phyloP scores from a whole-genome alignment of 129 eudicot genomes.

The Saussurea involucrata region DNA sequence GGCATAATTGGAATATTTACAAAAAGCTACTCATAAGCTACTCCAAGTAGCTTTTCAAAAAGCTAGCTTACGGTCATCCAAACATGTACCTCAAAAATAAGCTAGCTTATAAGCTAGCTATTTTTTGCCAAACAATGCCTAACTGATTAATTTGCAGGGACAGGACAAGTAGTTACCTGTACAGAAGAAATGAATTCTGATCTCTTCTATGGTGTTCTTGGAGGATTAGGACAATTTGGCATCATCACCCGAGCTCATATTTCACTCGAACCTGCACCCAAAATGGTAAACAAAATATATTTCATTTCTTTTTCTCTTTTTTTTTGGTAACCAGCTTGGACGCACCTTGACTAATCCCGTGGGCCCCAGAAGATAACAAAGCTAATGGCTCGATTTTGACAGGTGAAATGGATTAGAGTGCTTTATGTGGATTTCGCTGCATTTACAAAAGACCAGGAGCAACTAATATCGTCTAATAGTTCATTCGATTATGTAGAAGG shows the following conservation, averaged over 20 bases:
- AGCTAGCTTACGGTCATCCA: no score
- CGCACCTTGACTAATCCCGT: no score
- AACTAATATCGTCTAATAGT: slow-evolving; percentile 50
- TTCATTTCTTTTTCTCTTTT: background rate
- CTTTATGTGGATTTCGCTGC: slow-evolving; percentile 66
- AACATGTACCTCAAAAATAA: no score
- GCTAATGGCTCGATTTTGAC: slow-evolving; percentile 28
- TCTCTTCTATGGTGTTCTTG: slow-evolving; percentile 86
- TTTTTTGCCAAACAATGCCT: no score
- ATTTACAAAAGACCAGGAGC: slow-evolving; percentile 81
- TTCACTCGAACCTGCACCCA: slow-evolving; percentile 79
- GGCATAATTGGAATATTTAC: no score
- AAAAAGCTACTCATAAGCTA: no score
- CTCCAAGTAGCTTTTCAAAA: no score
- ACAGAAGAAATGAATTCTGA: slow-evolving; percentile 69
- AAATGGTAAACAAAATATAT: slow-evolving; percentile 42
- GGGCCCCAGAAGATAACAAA: no score
- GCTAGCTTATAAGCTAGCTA: no score
- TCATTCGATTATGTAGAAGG: slow-evolving; percentile 94
- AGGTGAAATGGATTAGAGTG: slow-evolving; percentile 96
- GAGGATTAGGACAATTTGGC: slow-evolving; percentile 98
- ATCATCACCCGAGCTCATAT: slow-evolving; percentile 82
- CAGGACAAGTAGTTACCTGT: slow-evolving; percentile 76
- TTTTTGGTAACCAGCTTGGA: no score
- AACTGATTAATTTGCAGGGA: slow-evolving; percentile 48